Percentiles rank a stretch among this genome's conserved stretches.
Conservation (phyloP, 169 alveolate species). For the Cryptosporidium tyzzeri region DNA sequence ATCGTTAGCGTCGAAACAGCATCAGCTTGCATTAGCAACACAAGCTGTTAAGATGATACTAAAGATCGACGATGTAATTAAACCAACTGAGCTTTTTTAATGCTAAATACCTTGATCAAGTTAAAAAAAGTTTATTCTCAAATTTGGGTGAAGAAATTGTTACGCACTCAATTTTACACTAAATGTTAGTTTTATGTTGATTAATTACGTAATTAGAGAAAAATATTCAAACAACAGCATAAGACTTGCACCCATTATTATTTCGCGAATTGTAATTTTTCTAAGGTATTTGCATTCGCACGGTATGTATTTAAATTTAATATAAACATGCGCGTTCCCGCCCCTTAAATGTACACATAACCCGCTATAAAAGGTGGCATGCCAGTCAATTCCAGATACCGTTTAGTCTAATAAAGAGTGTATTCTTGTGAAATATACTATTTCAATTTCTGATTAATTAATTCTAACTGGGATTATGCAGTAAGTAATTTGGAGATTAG, state of each 20-base stretch:
- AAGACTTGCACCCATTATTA: conserved; percentile 6
- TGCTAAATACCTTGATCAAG: neutral
- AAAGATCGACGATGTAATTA: conserved; percentile 97
- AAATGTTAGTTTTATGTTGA: neutral
- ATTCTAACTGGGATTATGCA: conserved; percentile 51
- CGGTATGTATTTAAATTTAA: neutral
- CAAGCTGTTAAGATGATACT: conserved; percentile 99
- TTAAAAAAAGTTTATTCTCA: neutral
- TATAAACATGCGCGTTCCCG: conserved; percentile 45
- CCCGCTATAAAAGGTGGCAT: conserved; percentile 73
- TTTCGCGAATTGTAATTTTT: neutral
- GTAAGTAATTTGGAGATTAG: neutral
- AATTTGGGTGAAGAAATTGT: conserved; percentile 2
- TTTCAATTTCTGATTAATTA: conserved; percentile 2
- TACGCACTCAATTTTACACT: conserved; percentile 3
- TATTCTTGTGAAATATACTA: conserved; percentile 30
- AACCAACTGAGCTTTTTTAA: conserved; percentile 82
- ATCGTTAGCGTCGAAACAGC: conserved; percentile 92
- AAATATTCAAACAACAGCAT: neutral
- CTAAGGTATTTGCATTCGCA: neutral
- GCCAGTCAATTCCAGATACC: conserved; percentile 71
- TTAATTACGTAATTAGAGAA: neutral
- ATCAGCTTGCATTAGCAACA: conserved; percentile 96
- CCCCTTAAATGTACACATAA: conserved; percentile 40
- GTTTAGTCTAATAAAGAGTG: conserved; percentile 75